A percentile compares a stretch with the other conserved stretches of the same genome.
Conservation (phyloP, 257 asterid genomes). For the Solanum chiquidenum region DNA sequence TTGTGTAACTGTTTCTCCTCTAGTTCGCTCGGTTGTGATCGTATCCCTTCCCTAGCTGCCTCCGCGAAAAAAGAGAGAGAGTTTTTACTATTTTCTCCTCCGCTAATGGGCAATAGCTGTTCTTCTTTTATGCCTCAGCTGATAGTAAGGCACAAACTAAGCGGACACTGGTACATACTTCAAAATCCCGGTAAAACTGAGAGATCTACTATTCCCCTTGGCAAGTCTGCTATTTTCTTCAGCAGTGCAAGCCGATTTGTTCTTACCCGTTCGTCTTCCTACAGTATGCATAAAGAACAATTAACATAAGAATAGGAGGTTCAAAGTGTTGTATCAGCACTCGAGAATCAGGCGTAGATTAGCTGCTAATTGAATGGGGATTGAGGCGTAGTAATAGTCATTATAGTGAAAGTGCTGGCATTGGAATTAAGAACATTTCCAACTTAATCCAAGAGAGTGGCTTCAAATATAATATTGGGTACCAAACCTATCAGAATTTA, state of each 20-base stretch:
- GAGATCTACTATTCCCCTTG: conserved; percentile 89
- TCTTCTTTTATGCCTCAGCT: not conserved
- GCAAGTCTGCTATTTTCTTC: conserved; percentile 61
- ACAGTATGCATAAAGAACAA: conserved; percentile 13
- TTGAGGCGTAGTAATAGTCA: not conserved
- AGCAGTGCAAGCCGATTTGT: conserved; percentile 83
- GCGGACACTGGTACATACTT: not conserved
- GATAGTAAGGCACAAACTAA: not conserved
- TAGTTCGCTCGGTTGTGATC: not conserved
- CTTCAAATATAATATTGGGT: not conserved
- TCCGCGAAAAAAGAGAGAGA: not conserved
- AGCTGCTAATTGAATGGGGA: not conserved
- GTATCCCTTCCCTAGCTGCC: not conserved
- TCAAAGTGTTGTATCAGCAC: not conserved
- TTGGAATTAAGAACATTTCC: not conserved
- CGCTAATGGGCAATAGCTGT: not conserved
- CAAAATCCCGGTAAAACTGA: conserved; percentile 58
- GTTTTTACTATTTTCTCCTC: not conserved
- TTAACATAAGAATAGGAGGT: not conserved
- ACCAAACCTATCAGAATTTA: not conserved
- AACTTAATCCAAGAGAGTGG: not conserved
- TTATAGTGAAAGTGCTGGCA: not conserved
- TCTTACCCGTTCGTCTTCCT: conserved; percentile 82
- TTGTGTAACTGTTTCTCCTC: not conserved
- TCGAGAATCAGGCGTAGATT: not conserved